phyloP scores from a whole-genome alignment of 768 basidiomycete genomes.

The Russula dissimulans region DNA sequence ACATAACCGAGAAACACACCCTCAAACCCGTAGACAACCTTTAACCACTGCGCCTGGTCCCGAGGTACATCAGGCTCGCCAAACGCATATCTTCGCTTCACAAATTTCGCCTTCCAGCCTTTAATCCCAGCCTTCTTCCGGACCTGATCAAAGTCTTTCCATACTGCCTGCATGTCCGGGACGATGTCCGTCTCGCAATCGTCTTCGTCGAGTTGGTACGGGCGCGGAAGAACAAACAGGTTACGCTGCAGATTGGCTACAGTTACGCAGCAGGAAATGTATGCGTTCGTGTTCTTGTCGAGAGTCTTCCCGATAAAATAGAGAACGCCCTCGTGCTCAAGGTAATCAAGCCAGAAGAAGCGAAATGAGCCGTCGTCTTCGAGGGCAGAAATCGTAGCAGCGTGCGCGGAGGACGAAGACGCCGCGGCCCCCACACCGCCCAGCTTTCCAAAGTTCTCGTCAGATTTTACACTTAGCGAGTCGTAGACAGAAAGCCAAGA shows the following conservation, averaged over 20 bases:
- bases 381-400: constrained; percentile 46
- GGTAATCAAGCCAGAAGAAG: constrained; percentile 96
- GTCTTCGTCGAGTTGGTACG: constrained; percentile 46
- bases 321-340: constrained; percentile 76
- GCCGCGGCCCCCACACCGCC: constrained; percentile 19
- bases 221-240: constrained; percentile 78
- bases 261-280: constrained; percentile 81
- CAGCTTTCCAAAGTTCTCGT: constrained; percentile 51
- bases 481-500: constrained; percentile 73
- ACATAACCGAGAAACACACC: constrained; percentile 33
- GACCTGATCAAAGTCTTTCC: constrained; percentile 74
- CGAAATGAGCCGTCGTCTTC: constrained; percentile 78
- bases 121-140: constrained; percentile 60
- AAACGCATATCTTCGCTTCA: constrained; percentile 87
- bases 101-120: constrained; percentile 73
- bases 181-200: constrained; percentile 67
- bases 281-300: constrained; percentile 58
- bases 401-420: constrained; percentile 26
- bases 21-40: constrained; percentile 85
- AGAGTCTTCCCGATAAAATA: constrained; percentile 89
- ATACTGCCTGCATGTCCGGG: constrained; percentile 63
- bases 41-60: constrained; percentile 79
- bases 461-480: constrained; percentile 49
- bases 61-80: constrained; percentile 75
- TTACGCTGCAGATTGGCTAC: constrained; percentile 84